Evolutionary conservation across 331 rosid genomes (phyloP), one percentile per base, ranked within the genome.

Genomic region (Dryas integrifolia): DNA sequence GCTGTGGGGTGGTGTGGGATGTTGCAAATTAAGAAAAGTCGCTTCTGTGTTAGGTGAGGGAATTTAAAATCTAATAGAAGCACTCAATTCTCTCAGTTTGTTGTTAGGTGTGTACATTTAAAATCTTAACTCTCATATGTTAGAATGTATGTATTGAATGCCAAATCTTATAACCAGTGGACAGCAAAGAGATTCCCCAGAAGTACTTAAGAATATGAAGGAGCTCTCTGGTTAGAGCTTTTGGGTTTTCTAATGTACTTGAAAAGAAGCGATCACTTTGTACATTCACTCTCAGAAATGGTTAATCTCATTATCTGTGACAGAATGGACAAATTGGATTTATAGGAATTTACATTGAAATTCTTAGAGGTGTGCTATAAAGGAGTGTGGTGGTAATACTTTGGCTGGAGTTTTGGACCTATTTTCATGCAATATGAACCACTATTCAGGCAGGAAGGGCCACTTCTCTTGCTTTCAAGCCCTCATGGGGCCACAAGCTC

Each of bases 61-160:
- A 14, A 58, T 65, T 65, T 13, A 67, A 48, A 3, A 49, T 66
- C 6, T 9, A 21, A 21, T 35, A 45, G 40, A 5, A 9, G 16
- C 53, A 65, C 53, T 44, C 9, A 45, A 18, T 46, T 24, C 43
- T 65, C 8, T 6, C 56, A 21, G 60, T 51, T 69, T 55, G 41
- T 12, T 63, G 67, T 40, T 38, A 38, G 38, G 39, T 68, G 60
- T 50, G 60, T 58, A 24, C 63, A 58, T 58, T 58, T 24, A 24
- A 26, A 58, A 13, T 58, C 63, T 58, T 24, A 26, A 11, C 63
- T 10, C 41, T 4, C 6, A 55, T 48, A 13, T 51, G n/a, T 40
- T 2, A 10, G 48, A 53, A 9, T 51, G 16, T 7, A n/a, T 18
- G 73, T 39, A 69, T n/a, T 40, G 38, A 63, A 41, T 61, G 38